phyloP scores from a whole-genome alignment of 345 rosid species.

The Eucalyptus virginea region DNA sequence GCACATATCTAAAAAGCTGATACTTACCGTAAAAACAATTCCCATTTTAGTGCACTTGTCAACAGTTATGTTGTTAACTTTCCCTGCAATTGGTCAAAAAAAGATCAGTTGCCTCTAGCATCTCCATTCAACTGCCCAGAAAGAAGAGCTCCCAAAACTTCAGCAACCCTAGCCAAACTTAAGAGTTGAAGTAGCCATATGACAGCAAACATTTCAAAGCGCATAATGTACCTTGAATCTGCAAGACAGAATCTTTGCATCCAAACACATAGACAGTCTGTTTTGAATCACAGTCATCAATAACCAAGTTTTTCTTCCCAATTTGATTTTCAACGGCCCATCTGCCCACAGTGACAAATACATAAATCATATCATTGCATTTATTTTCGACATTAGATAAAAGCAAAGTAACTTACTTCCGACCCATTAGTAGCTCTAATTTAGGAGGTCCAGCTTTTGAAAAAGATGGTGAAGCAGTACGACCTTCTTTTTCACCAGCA shows the following conservation, averaged over 20 bases:
- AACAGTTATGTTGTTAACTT: slow-evolving; percentile 91
- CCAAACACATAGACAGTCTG: slow-evolving; percentile 88
- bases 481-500: slow-evolving; percentile 39
- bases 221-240: slow-evolving; percentile 58
- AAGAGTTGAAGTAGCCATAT: not conserved
- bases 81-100: slow-evolving; percentile 43
- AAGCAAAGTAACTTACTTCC: slow-evolving; percentile 49
- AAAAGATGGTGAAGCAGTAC: slow-evolving; percentile 29
- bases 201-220: not conserved
- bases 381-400: not conserved
- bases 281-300: slow-evolving; percentile 87
- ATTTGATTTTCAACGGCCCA: slow-evolving; percentile 98
- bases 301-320: slow-evolving; percentile 73
- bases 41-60: slow-evolving; percentile 97
- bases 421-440: slow-evolving; percentile 96
- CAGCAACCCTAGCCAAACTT: not conserved
- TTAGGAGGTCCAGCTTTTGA: slow-evolving; percentile 84
- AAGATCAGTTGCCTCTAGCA: not conserved
- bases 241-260: slow-evolving; percentile 97
- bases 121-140: not conserved
- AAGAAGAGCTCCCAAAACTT: not conserved
- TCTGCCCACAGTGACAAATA: slow-evolving; percentile 20
- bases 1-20: not conserved
- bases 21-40: slow-evolving; percentile 74
- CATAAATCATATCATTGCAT: not conserved